Percentiles rank a stretch among this genome's conserved stretches.
Evolutionary conservation across 352 stramenopile species (phyloP).

Genomic region (Globisporangium parvum): DNA sequence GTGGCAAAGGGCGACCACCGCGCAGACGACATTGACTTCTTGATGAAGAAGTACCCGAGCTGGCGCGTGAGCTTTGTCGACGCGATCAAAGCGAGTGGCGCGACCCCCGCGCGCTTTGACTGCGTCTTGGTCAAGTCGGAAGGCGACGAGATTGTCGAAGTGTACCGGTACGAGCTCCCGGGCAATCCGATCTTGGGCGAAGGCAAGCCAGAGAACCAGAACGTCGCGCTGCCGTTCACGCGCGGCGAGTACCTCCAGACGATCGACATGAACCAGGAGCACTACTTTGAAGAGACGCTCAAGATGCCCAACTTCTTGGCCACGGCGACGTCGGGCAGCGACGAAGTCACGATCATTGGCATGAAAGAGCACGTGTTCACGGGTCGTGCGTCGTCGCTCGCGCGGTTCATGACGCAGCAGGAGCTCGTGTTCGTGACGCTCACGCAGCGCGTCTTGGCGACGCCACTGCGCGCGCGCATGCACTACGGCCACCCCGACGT

Average conservation of each 20-base stretch:
- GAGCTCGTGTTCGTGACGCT: constrained; percentile 85
- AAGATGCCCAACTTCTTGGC: constrained; percentile 88
- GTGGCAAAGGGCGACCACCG: constrained; percentile 64
- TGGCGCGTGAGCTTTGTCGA: constrained; percentile 88
- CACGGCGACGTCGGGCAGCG: constrained; percentile 38
- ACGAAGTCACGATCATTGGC: constrained; percentile 81
- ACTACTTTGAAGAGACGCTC: constrained; percentile 84
- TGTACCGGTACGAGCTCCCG: constrained; percentile 84
- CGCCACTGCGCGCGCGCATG: constrained; percentile 71
- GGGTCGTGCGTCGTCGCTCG: constrained; percentile 75
- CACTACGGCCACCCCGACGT: constrained; percentile 87
- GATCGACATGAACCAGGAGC: constrained; percentile 90
- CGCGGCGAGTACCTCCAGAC: constrained; percentile 84
- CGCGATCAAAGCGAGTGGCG: constrained; percentile 35
- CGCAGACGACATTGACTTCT: constrained; percentile 85
- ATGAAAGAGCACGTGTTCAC: constrained; percentile 91
- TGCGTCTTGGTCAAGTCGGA: constrained; percentile 81
- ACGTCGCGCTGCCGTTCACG: constrained; percentile 82
- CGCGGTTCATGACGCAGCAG: constrained; percentile 85
- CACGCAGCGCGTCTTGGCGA: constrained; percentile 78
- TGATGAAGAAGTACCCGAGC: constrained; percentile 87
- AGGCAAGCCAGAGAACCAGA: constrained; percentile 87
- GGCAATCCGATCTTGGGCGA: constrained; percentile 87
- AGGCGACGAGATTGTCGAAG: constrained; percentile 75
- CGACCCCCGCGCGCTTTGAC: constrained; percentile 42